Evolutionary conservation across 2,329 filamentous ascomycete species (phyloP).

Genomic region (Hypoxylon sp.): DNA sequence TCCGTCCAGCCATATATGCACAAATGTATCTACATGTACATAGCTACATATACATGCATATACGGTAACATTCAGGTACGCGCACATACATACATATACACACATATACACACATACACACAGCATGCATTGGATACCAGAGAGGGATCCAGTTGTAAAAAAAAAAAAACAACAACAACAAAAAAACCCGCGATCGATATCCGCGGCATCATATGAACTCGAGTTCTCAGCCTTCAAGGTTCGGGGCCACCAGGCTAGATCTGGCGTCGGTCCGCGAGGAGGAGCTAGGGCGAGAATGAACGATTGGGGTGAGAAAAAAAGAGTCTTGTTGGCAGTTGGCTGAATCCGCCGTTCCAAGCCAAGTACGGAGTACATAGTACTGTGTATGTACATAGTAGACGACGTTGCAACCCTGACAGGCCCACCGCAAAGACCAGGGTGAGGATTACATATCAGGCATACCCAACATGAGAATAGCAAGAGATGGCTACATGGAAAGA

Average conservation of each 20-base stretch:
- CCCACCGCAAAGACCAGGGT: conserved; percentile 38
- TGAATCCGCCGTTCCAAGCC: conserved; percentile 41
- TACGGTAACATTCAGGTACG: no score
- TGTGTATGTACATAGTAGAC: no score
- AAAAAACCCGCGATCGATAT: conserved; percentile 16
- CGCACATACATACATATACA: conserved; percentile 33
- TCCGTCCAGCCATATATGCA: conserved; percentile 40
- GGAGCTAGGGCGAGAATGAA: conserved; percentile 35
- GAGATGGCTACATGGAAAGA: conserved; percentile 34
- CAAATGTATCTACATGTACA: conserved; percentile 32
- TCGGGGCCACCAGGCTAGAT: conserved; percentile 35
- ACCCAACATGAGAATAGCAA: conserved; percentile 44
- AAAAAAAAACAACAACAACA: neutral
- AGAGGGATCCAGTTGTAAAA: no score
- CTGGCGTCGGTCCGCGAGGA: conserved; percentile 40
- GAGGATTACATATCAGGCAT: no score
- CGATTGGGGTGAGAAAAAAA: conserved; percentile 35
- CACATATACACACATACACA: conserved; percentile 29
- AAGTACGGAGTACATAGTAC: no score
- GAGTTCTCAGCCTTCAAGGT: conserved; percentile 23
- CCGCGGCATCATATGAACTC: conserved; percentile 20
- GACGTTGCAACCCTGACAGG: conserved; percentile 39
- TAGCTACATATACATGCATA: conserved; percentile 28
- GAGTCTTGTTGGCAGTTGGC: no score
- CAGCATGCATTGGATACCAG: conserved; percentile 52